A percentile compares a stretch with the other conserved stretches of the same genome.
phyloP scores from a whole-genome alignment of 2,329 filamentous ascomycete species.

The Curvularia hawaiiensis region DNA sequence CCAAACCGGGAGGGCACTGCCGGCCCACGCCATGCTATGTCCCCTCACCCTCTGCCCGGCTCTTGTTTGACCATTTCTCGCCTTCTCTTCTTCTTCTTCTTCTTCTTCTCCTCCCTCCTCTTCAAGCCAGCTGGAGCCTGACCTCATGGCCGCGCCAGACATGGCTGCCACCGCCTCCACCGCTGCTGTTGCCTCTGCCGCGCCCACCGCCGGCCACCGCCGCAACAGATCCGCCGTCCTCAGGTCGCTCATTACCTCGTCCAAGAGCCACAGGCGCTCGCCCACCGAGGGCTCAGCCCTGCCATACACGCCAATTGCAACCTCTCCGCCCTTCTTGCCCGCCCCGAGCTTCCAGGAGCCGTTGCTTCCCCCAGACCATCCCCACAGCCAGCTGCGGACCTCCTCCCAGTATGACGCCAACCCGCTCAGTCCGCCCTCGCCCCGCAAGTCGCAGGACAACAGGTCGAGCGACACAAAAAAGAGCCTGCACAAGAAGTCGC shows the following conservation, averaged over 20 bases:
- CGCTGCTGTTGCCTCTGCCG: neutral
- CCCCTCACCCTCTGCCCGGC: constrained; percentile 30
- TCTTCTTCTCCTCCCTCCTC: too few relatives aligned
- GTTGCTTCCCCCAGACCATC: constrained; percentile 58
- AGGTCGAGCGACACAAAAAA: constrained; percentile 40
- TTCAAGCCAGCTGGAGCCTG: neutral
- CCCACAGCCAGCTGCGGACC: constrained; percentile 46
- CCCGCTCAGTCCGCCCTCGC: constrained; percentile 40
- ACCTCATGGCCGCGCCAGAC: constrained; percentile 30
- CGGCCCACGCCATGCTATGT: constrained; percentile 25
- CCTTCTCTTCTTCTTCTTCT: constrained; percentile 17
- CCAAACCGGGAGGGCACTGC: constrained; percentile 15
- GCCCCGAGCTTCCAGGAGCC: constrained; percentile 40
- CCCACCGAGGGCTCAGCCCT: constrained; percentile 49
- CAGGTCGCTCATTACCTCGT: constrained; percentile 53
- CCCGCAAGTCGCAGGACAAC: constrained; percentile 48
- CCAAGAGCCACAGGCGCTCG: constrained; percentile 56
- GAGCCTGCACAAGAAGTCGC: constrained; percentile 58
- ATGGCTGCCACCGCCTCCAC: constrained; percentile 25
- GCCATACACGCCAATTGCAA: constrained; percentile 26
- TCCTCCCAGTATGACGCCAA: constrained; percentile 44
- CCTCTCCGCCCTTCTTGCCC: constrained; percentile 31
- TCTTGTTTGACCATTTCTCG: constrained; percentile 19
- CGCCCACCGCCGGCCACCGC: constrained; percentile 38
- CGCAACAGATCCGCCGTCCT: constrained; percentile 53